Evolutionary conservation across 176 grass and related monocot species (phyloP), one percentile per base, ranked within the genome.

Genomic region (Paspalum notatum): DNA sequence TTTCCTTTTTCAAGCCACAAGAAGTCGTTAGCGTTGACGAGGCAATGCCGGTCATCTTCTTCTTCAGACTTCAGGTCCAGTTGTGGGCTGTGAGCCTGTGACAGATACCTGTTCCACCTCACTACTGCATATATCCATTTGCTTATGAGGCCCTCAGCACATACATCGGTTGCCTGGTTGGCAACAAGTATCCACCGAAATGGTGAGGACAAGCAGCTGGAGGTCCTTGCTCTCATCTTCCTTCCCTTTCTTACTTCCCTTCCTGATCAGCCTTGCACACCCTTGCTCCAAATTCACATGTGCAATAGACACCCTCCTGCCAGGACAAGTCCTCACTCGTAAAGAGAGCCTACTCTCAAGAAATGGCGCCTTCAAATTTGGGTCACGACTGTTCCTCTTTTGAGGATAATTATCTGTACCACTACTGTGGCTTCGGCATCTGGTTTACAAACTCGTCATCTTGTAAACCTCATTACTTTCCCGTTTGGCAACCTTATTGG

Each of bases 251-350:
- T 1, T 74, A 14, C 37, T 83, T 14, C 47, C 12, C n/a, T 26
- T 22, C n/a, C 11, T 83, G 47, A 55, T 83, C 59, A 20, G 5
- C 3, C n/a, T 83, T 50, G 4, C 20, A n/a, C 32, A n/a, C 72
- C 16, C 80, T 9, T n/a, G 14, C 13, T 52, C 6, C 60, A 65
- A 53, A 25, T 62, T 43, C 3, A 3, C 70, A 2, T 22, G 18
- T 44, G 80, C 54, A 78, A 40, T 6, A 45, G 17, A 83, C 27
- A 78, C 57, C 26, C 80, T 83, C 3, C 38, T 79, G 57, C 86
- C 74, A 22, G 80, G 80, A 14, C 58, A 88, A 54, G 48, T 32
- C 45, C 66, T 88, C n/a, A 15, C 48, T 59, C 10, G 18, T 26
- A 81, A 58, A 16, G 38, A 87, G 46, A 72, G 65, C 37, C 38